Base-by-base conservation (phyloP, 23 red algal species). In the Gracilaria gracilis region DNA sequence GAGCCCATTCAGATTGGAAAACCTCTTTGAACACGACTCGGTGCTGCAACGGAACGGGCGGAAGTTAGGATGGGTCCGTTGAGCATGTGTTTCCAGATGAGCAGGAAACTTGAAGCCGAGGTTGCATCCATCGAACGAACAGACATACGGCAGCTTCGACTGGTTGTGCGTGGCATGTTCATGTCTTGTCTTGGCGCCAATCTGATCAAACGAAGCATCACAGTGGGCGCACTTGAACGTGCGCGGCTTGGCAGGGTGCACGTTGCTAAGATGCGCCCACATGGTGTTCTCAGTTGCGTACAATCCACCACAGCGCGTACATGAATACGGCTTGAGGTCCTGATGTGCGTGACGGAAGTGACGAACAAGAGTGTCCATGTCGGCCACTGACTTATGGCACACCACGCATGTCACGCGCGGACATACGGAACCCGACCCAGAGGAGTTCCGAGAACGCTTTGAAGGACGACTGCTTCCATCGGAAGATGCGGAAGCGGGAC, bases 141-240 rank as follows among this genome's bases (percentile, higher is more conserved):
- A 81, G 3, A 25, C 17, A 31, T 69, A 81, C 39, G 23, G 35
- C 23, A 27, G 47, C 34, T 81, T 81, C 1, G 32, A 23, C 25
- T 29, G 20, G 47, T 42, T 39, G 54, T 89, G 86, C 27, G 86
- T 81, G 9, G 44, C 87, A 81, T 81, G 71, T 28, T 61, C 73
- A 23, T 81, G 87, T 66, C 87, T 44, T 17, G 87, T 81, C 40
- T 89, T 89, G 29, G 87, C 87, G 27, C 75, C 87, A 55, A 48
- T 80, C n/a, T 73, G 79, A 47, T 90, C 87, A 20, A 80, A 90
- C 38, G 87, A 90, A n/a, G 87, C 87, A 67, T 90, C 87, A 51
- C 87, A 74, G 47, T 88, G 67, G 25, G 32, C 84, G 31, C 84
- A 88, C 67, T 88, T 88, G 66, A 70, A 66, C 62, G 6, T 75